A percentile compares a stretch with the other conserved stretches of the same genome.
Conservation (phyloP, 78 protist species). For the Planoprotostelium fungivorum region DNA sequence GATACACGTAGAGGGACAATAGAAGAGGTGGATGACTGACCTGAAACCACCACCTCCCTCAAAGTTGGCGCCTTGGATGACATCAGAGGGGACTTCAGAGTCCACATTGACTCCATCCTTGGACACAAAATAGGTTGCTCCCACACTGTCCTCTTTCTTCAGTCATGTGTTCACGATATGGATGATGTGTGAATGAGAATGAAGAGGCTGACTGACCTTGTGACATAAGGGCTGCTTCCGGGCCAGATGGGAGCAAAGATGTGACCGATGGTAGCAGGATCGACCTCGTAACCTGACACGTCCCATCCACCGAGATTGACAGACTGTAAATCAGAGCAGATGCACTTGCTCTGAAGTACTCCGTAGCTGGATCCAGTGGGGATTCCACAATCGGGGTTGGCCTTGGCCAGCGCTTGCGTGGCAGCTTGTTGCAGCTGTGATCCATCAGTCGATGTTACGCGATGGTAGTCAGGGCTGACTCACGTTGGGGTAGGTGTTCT, state of each 20-base stretch:
- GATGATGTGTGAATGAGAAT: too few species aligned
- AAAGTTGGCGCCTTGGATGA: conserved; percentile 26
- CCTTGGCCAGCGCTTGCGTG: not conserved
- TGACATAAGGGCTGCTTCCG: conserved; percentile 51
- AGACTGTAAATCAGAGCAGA: conserved; percentile 10
- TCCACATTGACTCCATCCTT: not conserved
- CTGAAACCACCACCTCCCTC: conserved; percentile 59
- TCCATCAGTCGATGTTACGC: too few species aligned
- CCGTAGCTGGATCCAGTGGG: not conserved
- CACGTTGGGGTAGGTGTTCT: too few species aligned
- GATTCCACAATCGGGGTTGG: not conserved
- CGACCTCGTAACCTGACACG: conserved; percentile 9
- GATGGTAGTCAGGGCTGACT: too few species aligned
- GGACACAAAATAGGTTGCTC: not conserved
- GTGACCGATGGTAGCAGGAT: conserved; percentile 10
- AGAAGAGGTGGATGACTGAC: too few species aligned
- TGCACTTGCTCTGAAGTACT: conserved; percentile 14
- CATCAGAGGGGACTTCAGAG: conserved; percentile 27
- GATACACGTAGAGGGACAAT: too few species aligned
- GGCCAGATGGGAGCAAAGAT: conserved; percentile 45
- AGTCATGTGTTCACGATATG: too few species aligned
- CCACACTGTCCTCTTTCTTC: not conserved
- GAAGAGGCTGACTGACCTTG: not conserved
- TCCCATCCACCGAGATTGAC: not conserved
- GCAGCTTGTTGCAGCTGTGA: too few species aligned